phyloP scores from a whole-genome alignment of 805 yeast species.

The Pichia paraexigua region DNA sequence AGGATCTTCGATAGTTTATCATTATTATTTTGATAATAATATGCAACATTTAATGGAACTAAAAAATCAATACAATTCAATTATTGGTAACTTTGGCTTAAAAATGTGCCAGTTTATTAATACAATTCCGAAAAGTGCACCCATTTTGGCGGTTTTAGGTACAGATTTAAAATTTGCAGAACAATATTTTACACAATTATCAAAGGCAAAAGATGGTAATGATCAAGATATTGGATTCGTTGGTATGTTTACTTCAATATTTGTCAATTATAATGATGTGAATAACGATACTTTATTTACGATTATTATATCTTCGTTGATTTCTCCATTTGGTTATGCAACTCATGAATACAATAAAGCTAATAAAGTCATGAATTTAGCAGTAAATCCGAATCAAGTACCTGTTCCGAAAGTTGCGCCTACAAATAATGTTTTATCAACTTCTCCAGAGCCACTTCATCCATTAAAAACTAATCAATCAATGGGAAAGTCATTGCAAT shows the following conservation, averaged over 20 bases:
- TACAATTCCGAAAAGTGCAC: not conserved
- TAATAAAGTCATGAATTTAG: not conserved
- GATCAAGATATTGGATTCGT: not conserved
- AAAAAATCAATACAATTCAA: not conserved
- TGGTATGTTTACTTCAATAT: not conserved
- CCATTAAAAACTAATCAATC: not conserved
- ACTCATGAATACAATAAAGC: not conserved
- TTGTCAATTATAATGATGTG: not conserved
- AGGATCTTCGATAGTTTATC: slow-evolving; percentile 10
- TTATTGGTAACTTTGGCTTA: not conserved
- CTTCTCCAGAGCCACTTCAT: not conserved
- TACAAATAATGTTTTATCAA: not conserved
- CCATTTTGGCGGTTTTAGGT: not conserved
- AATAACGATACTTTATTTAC: not conserved
- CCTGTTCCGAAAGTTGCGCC: not conserved
- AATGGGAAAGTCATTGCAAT: not conserved
- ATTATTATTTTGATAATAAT: slow-evolving; percentile 7
- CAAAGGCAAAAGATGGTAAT: not conserved
- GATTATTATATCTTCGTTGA: not conserved
- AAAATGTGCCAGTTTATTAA: not conserved
- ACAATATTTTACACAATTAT: not conserved
- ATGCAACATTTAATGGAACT: not conserved
- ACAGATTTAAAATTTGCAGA: not conserved
- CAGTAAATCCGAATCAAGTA: not conserved
- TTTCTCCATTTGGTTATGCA: slow-evolving; percentile 6